Evolutionary conservation across 2,329 filamentous ascomycete species (phyloP).

Genomic region (Diplodia mutila): DNA sequence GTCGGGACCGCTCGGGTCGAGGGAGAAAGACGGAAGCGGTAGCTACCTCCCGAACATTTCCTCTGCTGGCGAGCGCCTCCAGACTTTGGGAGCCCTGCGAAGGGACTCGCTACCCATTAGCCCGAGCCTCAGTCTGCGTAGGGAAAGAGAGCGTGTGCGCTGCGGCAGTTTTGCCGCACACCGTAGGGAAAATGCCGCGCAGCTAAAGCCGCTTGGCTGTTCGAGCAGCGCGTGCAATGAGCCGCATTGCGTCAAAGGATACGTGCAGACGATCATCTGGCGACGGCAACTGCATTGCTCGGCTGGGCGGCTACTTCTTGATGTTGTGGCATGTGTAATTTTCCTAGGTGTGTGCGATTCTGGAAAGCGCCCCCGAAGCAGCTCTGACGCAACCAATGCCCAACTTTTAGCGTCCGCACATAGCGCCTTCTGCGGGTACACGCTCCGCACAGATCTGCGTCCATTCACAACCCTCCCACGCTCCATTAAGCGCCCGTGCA

Average conservation of each 20-base stretch:
- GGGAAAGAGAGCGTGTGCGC: slow-evolving; percentile 4
- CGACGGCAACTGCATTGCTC: background rate
- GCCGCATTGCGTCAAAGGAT: background rate
- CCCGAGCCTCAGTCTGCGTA: background rate
- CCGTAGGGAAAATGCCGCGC: slow-evolving; percentile 13
- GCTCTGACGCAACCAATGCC: slow-evolving; percentile 4
- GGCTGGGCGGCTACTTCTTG: slow-evolving; percentile 6
- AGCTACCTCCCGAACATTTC: background rate
- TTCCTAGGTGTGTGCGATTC: background rate
- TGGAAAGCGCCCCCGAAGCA: background rate
- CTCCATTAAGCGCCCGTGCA: background rate
- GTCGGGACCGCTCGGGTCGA: slow-evolving; percentile 12
- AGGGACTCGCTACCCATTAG: slow-evolving; percentile 6
- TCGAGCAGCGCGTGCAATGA: background rate
- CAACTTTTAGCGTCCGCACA: background rate
- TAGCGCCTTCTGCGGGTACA: background rate
- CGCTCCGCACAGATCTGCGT: background rate
- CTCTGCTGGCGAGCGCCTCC: slow-evolving; percentile 2
- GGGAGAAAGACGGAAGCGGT: slow-evolving; percentile 8
- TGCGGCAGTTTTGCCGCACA: slow-evolving; percentile 3
- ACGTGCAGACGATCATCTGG: background rate
- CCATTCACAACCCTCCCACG: background rate
- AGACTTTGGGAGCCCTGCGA: background rate
- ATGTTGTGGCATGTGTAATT: background rate
- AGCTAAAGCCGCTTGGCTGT: background rate